Base-by-base conservation (phyloP, 805 yeast genomes). In the Myxozyma neotropica region DNA sequence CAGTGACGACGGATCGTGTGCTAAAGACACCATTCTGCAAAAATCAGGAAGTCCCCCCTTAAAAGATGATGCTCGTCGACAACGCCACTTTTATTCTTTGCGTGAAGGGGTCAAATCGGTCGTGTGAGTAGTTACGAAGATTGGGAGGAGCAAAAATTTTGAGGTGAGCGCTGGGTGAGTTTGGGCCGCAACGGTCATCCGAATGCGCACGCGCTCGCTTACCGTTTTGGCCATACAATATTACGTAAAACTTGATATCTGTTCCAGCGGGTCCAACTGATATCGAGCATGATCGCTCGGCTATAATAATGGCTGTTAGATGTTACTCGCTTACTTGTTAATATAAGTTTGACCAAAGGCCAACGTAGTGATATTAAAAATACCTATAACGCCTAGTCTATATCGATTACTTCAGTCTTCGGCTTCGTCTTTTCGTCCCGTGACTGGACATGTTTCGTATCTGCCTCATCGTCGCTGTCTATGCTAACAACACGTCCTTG, bases 1-100 rank as follows among this genome's bases (percentile, higher is more conserved):
- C 40, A 50, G 38, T 45, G 56, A 21, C 53, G 48, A 36, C 33
- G 53, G 40, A n/a, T 46, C 51, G 42, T 51, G 58, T 12, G 36
- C 29, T 31, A 40, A 38, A 7, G 58, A 47, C 19, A 48, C 56
- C 60, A 48, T 51, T 50, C 43, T 38, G 17, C 43, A 3, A n/a
- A n/a, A 38, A n/a, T 17, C 17, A 15, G 43, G n/a, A 35, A 35
- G 12, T 13, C n/a, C 38, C 38, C 38, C 38, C n/a, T 35, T n/a
- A 13, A 35, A 35, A 35, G 12, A 4, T n/a, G n/a, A 35, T 35
- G n/a, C 38, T n/a, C 12, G 4, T n/a, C 12, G n/a, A 35, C 12
- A n/a, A 35, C n/a, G 38, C 3, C n/a, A n/a, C 43, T 38, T 38
- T 38, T n/a, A 8, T 19, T 13, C 38, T 35, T n/a, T 13, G 12